A percentile compares a stretch with the other conserved stretches of the same genome.
These are phyloP conservation scores for Phanerochaete carnosa DNA, from an alignment of 768 basidiomycete species.

Conservation along the genomic window DNA sequence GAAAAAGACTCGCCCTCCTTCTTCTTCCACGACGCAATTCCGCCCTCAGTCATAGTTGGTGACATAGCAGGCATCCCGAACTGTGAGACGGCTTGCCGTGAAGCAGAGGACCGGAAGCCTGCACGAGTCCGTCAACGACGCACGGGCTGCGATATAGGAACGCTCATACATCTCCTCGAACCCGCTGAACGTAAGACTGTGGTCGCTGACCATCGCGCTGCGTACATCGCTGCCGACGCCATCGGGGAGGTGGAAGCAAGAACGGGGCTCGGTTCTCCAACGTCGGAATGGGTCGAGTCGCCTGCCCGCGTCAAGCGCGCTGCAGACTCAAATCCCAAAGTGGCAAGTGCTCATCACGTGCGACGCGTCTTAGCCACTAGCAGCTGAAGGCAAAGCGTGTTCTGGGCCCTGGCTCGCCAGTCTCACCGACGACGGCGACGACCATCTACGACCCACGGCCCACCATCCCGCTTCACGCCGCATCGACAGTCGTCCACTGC, in stretches of 20 bases:
- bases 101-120: constrained; percentile 55
- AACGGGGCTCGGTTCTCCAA: neutral
- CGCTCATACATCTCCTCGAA: neutral
- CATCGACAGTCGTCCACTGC: neutral
- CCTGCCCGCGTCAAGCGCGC: constrained; percentile 1
- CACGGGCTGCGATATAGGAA: neutral
- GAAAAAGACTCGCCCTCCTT: constrained; percentile 76
- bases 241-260: neutral
- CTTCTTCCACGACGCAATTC: constrained; percentile 89
- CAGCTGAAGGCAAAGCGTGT: neutral
- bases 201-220: neutral
- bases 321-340: neutral
- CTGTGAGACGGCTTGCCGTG: constrained; percentile 61
- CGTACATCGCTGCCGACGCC: neutral
- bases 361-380: neutral
- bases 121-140: neutral
- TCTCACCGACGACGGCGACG: neutral
- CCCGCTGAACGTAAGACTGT: neutral
- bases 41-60: constrained; percentile 95
- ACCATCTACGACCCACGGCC: neutral
- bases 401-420: neutral
- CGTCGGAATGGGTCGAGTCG: neutral
- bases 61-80: constrained; percentile 97
- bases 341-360: neutral
- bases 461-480: neutral